phyloP scores from a whole-genome alignment of 1,284 basidiomycete genomes.

The Leccinum colubrinum region DNA sequence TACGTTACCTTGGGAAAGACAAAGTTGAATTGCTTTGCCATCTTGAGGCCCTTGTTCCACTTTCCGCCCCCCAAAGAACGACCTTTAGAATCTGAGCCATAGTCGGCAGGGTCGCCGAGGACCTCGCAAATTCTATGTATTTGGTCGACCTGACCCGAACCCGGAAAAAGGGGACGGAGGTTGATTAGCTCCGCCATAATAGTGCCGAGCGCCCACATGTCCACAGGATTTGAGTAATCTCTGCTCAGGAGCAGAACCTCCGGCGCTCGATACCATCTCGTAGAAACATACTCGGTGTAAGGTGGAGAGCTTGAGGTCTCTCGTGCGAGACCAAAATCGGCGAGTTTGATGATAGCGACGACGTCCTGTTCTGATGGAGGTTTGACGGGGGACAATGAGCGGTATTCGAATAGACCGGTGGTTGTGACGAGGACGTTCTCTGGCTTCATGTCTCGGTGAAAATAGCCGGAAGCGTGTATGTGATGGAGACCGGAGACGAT shows the following conservation, averaged over 20 bases:
- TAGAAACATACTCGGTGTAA: conserved; percentile 98
- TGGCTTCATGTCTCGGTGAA: conserved; percentile 99
- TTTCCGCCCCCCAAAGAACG: conserved; percentile 81
- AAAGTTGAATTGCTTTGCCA: conserved; percentile 88
- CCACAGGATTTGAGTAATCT: conserved; percentile 95
- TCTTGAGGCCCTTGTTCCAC: conserved; percentile 84
- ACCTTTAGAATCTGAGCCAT: conserved; percentile 75
- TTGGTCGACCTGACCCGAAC: conserved; percentile 94
- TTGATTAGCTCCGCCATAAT: conserved; percentile 98
- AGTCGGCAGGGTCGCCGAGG: conserved; percentile 90
- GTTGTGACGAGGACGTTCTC: conserved; percentile 99
- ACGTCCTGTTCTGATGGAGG: conserved; percentile 86
- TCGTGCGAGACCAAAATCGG: conserved; percentile 96
- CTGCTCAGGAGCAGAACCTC: conserved; percentile 91
- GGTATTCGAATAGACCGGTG: conserved; percentile 93
- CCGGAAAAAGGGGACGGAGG: conserved; percentile 96
- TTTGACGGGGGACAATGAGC: conserved; percentile 66
- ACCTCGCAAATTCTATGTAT: conserved; percentile 88
- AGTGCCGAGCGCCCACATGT: conserved; percentile 99
- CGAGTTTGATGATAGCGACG: conserved; percentile 95
- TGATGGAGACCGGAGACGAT: conserved; percentile 90
- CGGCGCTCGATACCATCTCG: conserved; percentile 98
- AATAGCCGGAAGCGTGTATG: conserved; percentile 92
- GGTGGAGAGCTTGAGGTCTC: conserved; percentile 89
- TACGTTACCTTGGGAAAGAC: conserved; percentile 78